Evolutionary conservation across 371 early-diverging fungal genomes (phyloP).

Genomic region (Thermomucor indicae-seudaticae): DNA sequence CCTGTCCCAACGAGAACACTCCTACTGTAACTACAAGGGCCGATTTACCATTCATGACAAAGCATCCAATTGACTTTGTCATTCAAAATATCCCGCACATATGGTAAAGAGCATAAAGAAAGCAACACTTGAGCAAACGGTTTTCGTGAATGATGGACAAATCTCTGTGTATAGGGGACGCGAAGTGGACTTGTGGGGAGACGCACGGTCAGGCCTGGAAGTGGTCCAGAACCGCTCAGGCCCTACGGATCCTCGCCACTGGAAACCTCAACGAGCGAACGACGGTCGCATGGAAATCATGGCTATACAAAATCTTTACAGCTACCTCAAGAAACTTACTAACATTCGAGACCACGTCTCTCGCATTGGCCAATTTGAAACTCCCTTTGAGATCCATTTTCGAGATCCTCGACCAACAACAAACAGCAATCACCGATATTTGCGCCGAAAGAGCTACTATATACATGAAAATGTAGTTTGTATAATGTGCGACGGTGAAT

Average conservation of each 20-base stretch:
- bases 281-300: constrained; percentile 38
- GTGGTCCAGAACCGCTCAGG: constrained; percentile 13
- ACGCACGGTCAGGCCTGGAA: constrained; percentile 24
- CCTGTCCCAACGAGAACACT: background rate
- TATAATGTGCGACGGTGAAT: constrained; percentile 68
- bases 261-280: constrained; percentile 27
- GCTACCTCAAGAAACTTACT: constrained; percentile 40
- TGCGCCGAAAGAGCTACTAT: constrained; percentile 13
- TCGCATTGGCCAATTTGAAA: constrained; percentile 37
- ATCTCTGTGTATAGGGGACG: constrained; percentile 33
- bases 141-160: constrained; percentile 24
- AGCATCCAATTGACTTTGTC: constrained; percentile 33
- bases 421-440: too few relatives aligned
- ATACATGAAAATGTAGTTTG: constrained; percentile 38
- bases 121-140: too few relatives aligned
- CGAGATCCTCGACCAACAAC: constrained; percentile 13
- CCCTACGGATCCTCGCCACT: constrained; percentile 20
- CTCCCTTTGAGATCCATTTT: constrained; percentile 33
- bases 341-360: constrained; percentile 38
- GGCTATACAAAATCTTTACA: constrained; percentile 23
- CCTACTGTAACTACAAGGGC: background rate
- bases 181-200: constrained; percentile 31
- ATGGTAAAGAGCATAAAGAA: constrained; percentile 22
- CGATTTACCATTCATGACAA: constrained; percentile 16
- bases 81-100: constrained; percentile 44